Base-by-base conservation (phyloP, 192 early-diverging fungal genomes). In the Podila verticillata region DNA sequence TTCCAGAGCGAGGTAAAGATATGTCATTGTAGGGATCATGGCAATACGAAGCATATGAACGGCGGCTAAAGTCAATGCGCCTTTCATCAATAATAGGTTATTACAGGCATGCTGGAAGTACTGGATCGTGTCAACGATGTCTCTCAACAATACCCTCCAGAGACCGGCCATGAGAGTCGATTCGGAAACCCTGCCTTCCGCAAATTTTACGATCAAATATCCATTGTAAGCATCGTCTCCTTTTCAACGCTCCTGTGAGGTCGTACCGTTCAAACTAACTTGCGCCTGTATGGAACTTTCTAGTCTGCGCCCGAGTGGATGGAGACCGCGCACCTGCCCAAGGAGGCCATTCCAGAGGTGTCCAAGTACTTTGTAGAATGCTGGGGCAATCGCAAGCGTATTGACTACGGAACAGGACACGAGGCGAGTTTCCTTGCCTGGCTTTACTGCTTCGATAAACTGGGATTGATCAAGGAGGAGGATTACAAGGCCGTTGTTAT, bases 401-500 rank as follows among this genome's bases (percentile, higher is more conserved):
- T 98, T 65, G 98, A 99, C 85, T 99, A 98, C 86, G 98, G 98
- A 30, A 97, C 96, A 6, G 96, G 97, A 10, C 97, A 99, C 68
- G 97, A 99, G 85, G 91, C 93, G 7, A 95, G 93, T 68, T 98
- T 99, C 64, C 86, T 96, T 49, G 90, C 90, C 8, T 97, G 94
- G 78, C 84, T 99, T 65, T 91, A 88, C 10, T 96, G 95, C 67
- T 87, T 98, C 15, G 82, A 93, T 73, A 91, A 94, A 61, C 78
- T 97, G 28, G 89, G 86, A 29, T 61, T 95, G 3, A 59, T 98
- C 59, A 83, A 78, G n/a, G 57, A 77, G 49, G 75, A 83, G 34
- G 97, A 98, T 64, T 89, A 93, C 65, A 85, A 84, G 13, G 92
- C 95, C 0, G 64, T 97, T 5, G 93, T 96, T 3, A 82, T 97